phyloP scores from a whole-genome alignment of 495 filamentous ascomycete species.

The Penicillium lagena region DNA sequence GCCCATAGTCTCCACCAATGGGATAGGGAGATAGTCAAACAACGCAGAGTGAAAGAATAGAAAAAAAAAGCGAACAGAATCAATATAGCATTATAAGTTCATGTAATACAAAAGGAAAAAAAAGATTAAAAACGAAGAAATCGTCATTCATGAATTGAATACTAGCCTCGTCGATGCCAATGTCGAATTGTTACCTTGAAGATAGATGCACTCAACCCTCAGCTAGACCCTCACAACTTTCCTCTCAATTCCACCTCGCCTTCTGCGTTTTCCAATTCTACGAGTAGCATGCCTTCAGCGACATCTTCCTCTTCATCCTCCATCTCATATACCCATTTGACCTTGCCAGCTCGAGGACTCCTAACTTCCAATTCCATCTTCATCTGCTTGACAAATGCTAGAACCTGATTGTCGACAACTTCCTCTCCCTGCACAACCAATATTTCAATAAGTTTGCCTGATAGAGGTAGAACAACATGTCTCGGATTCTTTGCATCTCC shows the following conservation, averaged over 20 bases:
- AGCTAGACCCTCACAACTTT: conserved; percentile 14
- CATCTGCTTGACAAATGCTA: conserved; percentile 62
- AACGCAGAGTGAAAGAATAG: too few species aligned
- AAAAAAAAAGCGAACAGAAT: too few species aligned
- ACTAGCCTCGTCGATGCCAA: too few species aligned
- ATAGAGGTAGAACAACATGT: conserved; percentile 52
- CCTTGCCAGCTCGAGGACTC: conserved; percentile 38
- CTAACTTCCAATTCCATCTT: conserved; percentile 62
- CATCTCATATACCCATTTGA: conserved; percentile 50
- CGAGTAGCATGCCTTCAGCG: conserved; percentile 49
- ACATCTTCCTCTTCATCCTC: conserved; percentile 54
- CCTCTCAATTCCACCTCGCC: conserved; percentile 9
- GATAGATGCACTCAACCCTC: too few species aligned
- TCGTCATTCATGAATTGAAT: too few species aligned
- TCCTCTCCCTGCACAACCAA: conserved; percentile 47
- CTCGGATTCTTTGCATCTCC: conserved; percentile 43
- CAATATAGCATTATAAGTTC: too few species aligned
- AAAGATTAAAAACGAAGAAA: too few species aligned
- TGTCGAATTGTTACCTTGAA: too few species aligned
- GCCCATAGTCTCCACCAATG: too few species aligned
- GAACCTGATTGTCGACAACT: conserved; percentile 44
- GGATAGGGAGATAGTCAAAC: too few species aligned
- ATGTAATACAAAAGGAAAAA: too few species aligned
- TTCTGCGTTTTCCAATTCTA: conserved; percentile 39
- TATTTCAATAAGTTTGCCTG: conserved; percentile 53